Base-by-base conservation (phyloP, 2,329 filamentous ascomycete species). In the Myriosclerotinia duriaeana region DNA sequence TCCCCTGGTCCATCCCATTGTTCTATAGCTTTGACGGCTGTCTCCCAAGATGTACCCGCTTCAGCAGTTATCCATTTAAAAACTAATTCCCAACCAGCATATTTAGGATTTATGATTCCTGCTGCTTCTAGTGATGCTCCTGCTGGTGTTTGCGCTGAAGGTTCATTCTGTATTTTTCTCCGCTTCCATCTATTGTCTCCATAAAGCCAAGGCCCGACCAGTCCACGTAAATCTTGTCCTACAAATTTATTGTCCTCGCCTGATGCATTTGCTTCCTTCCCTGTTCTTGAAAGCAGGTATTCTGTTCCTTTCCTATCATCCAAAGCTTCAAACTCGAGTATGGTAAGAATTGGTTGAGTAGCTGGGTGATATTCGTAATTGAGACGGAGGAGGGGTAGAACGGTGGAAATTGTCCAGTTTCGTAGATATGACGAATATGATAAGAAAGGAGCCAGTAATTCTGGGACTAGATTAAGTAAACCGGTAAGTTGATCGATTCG, bases 1-100 rank as follows among this genome's bases (percentile, higher is more conserved):
- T 93, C 90, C 8, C 80, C 80, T 0, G 90, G 89, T 0, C 90
- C 91, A 72, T 89, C 86, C 90, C 90, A 94, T 70, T 90, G 84
- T 68, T 87, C 84, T 44, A 93, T 79, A 9, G 84, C 87, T 59
- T 82, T 81, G 42, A 87, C 80, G n/a, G 86, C 84, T n/a, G 87
- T 79, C 36, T 77, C 79, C 82, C 91, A 89, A 20, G 86, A 84
- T 26, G 80, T 80, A 5, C 80, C 79, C 0, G 89, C 87, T 68
- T 87, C 85, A 3, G 78, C 74, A 17, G 84, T 80, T 50, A 94
- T 80, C 89, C 90, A 93, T 65, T 84, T 80, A 63, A 90, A 85
- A 5, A 89, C 80, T 69, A 85, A 82, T 69, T 91, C 87, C 89
- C 90, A 93, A 9, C 87, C 89, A 53, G 83, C 76, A 77, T 85